phyloP scores from a whole-genome alignment of 1,139 yeast species.

The Kodamaea derodonti region DNA sequence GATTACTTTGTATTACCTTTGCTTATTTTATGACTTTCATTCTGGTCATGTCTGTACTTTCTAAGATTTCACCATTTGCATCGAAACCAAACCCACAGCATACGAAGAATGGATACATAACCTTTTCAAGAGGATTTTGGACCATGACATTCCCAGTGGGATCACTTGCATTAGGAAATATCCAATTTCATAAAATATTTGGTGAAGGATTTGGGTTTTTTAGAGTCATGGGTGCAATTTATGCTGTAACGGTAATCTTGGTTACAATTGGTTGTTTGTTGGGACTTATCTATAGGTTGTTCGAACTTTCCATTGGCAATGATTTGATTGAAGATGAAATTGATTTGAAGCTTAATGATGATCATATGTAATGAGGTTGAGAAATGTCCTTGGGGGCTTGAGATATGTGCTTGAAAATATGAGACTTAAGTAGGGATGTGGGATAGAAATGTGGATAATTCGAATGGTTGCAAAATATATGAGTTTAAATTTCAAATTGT shows the following conservation, averaged over 20 bases:
- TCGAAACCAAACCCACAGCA: constrained; percentile 13
- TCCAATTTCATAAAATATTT: constrained; percentile 43
- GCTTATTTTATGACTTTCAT: constrained; percentile 21
- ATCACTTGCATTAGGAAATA: constrained; percentile 65
- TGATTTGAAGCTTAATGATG: background rate
- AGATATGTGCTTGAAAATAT: too few relatives aligned
- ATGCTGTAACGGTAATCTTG: constrained; percentile 43
- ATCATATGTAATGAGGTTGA: too few relatives aligned
- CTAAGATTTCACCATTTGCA: constrained; percentile 20
- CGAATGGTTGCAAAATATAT: too few relatives aligned
- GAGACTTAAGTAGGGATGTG: too few relatives aligned
- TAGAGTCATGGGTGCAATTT: constrained; percentile 58
- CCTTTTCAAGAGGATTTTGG: constrained; percentile 71
- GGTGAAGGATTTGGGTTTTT: constrained; percentile 47
- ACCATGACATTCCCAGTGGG: constrained; percentile 89
- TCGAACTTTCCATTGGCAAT: too few relatives aligned
- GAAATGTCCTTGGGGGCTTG: too few relatives aligned
- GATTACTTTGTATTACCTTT: constrained; percentile 16
- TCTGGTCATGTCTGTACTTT: constrained; percentile 16
- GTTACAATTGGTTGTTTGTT: constrained; percentile 34
- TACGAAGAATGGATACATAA: constrained; percentile 24
- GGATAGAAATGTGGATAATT: too few relatives aligned
- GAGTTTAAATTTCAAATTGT: too few relatives aligned
- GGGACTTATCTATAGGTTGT: constrained; percentile 18
- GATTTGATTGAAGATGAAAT: too few relatives aligned